Evolutionary conservation across 2,329 filamentous ascomycete species (phyloP).

Genomic region (Zasmidium cellare): DNA sequence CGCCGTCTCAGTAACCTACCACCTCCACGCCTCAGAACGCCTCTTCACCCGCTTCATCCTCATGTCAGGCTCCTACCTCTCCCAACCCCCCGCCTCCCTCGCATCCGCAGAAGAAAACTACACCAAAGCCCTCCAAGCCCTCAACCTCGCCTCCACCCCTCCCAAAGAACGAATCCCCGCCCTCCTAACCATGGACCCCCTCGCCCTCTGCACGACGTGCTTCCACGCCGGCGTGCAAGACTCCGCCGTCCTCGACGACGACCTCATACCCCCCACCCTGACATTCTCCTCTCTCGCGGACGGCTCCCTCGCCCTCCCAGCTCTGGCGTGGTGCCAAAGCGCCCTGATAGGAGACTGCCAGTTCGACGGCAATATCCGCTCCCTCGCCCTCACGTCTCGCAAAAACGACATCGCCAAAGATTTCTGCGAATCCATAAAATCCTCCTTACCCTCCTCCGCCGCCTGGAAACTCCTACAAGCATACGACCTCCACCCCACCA

Average conservation of each 20-base stretch:
- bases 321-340: constrained; percentile 47
- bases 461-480: constrained; percentile 33
- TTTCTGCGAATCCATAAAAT: constrained; percentile 38
- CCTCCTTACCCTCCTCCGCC: constrained; percentile 31
- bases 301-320: constrained; percentile 39
- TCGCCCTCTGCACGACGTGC: constrained; percentile 44
- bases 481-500: constrained; percentile 42
- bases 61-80: constrained; percentile 45
- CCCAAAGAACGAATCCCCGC: constrained; percentile 44
- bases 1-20: constrained; percentile 24
- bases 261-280: constrained; percentile 35
- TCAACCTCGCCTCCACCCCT: constrained; percentile 41
- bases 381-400: constrained; percentile 19
- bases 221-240: constrained; percentile 34
- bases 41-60: constrained; percentile 45
- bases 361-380: constrained; percentile 39
- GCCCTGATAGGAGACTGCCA: constrained; percentile 51
- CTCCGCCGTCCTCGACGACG: constrained; percentile 46
- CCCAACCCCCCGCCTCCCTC: constrained; percentile 42
- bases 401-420: constrained; percentile 33
- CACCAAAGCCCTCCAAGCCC: constrained; percentile 38
- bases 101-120: constrained; percentile 45
- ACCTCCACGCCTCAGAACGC: constrained; percentile 36
- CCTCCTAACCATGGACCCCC: constrained; percentile 41
- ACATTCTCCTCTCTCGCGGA: constrained; percentile 11